Evolutionary conservation across 192 early-diverging fungal genomes (phyloP).

Genomic region (Coemansia sp.): DNA sequence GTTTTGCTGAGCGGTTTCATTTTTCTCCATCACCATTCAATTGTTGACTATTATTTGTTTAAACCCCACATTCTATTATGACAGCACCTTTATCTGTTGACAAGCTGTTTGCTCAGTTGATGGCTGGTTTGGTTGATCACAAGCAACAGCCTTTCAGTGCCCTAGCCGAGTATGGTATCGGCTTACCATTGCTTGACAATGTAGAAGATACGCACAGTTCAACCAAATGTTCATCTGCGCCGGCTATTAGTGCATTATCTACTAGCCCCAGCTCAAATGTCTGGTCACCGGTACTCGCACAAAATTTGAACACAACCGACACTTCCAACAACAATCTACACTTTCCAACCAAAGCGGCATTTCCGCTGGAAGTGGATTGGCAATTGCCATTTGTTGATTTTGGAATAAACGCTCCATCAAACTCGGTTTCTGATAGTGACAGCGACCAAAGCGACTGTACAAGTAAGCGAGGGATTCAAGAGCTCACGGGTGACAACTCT

Average conservation of each 20-base stretch:
- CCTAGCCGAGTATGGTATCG: background rate
- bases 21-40: background rate
- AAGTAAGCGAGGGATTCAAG: background rate
- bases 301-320: background rate
- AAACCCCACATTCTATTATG: background rate
- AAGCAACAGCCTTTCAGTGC: background rate
- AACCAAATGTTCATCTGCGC: background rate
- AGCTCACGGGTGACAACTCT: background rate
- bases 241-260: background rate
- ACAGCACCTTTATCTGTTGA: background rate
- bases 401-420: background rate
- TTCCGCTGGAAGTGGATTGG: background rate
- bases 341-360: background rate
- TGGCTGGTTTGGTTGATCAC: background rate
- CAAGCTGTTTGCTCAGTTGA: background rate
- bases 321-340: background rate
- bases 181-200: background rate
- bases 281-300: background rate
- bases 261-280: background rate
- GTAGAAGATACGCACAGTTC: background rate
- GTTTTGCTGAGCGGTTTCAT: background rate
- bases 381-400: background rate
- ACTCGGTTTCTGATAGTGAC: background rate
- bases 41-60: background rate
- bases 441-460: background rate